phyloP scores from a whole-genome alignment of 805 yeast genomes.

The Maudiozyma turicensis region DNA sequence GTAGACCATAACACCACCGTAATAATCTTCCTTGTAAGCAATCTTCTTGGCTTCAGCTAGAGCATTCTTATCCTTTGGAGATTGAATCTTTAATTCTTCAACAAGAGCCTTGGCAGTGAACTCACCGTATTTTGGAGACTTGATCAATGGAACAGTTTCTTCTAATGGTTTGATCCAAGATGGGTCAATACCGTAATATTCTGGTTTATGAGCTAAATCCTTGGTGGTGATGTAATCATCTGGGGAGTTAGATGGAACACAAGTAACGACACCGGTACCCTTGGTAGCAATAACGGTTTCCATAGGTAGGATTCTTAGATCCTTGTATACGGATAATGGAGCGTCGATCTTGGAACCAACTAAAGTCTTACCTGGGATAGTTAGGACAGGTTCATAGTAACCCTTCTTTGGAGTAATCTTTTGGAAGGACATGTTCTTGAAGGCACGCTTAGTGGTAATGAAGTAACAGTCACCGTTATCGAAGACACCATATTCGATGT shows the following conservation, averaged over 20 bases:
- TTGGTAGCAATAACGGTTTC: slow-evolving; percentile 89
- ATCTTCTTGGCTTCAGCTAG: slow-evolving; percentile 88
- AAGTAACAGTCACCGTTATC: slow-evolving; percentile 70
- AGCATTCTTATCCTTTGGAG: slow-evolving; percentile 84
- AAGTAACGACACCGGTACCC: slow-evolving; percentile 98
- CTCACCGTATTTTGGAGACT: slow-evolving; percentile 81
- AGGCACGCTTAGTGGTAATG: slow-evolving; percentile 89
- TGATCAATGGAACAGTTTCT: slow-evolving; percentile 64
- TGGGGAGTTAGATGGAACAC: slow-evolving; percentile 98
- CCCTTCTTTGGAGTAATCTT: slow-evolving; percentile 87
- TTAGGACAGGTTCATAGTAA: slow-evolving; percentile 47
- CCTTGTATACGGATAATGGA: slow-evolving; percentile 62
- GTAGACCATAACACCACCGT: slow-evolving; percentile 70
- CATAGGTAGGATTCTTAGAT: slow-evolving; percentile 88
- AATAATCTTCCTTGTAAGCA: slow-evolving; percentile 94
- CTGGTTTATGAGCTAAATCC: slow-evolving; percentile 83
- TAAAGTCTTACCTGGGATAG: slow-evolving; percentile 59
- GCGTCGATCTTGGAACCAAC: slow-evolving; percentile 84
- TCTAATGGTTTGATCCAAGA: slow-evolving; percentile 61
- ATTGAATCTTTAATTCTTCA: slow-evolving; percentile 80
- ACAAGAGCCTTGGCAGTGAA: slow-evolving; percentile 76
- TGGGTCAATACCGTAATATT: slow-evolving; percentile 72
- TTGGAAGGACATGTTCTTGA: slow-evolving; percentile 95
- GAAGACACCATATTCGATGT: slow-evolving; percentile 83
- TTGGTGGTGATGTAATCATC: slow-evolving; percentile 85